Conservation (phyloP, 108 stramenopile species). For the Stephanodiscus minutulus region DNA sequence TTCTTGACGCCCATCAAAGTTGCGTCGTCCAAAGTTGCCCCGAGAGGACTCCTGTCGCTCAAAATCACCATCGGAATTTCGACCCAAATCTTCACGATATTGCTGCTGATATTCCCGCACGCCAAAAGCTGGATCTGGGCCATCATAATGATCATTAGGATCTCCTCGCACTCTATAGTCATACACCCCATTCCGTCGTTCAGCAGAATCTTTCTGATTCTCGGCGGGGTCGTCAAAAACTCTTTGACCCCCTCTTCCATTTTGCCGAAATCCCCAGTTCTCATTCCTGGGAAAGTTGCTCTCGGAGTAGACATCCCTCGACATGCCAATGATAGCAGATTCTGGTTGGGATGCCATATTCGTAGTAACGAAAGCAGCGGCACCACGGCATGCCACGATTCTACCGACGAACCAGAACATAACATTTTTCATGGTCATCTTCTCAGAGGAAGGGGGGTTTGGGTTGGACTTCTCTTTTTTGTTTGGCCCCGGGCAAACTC, state of each 20-base stretch:
- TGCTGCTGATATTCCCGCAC: conserved; percentile 1
- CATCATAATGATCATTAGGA: neutral
- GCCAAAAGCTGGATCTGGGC: neutral
- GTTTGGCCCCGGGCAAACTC: too few relatives aligned
- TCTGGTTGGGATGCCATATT: neutral
- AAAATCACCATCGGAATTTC: neutral
- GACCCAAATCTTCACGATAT: neutral
- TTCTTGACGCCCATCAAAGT: neutral
- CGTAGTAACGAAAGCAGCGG: neutral
- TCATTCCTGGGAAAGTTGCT: neutral
- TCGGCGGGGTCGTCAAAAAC: neutral
- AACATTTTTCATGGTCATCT: neutral
- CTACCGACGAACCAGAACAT: neutral
- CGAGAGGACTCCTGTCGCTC: neutral
- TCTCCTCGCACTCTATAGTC: neutral
- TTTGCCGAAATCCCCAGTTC: neutral
- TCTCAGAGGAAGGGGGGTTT: too few relatives aligned
- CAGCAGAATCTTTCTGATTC: neutral
- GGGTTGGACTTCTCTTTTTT: too few relatives aligned
- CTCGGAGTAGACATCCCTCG: neutral
- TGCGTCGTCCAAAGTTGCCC: neutral
- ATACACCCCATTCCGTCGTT: neutral
- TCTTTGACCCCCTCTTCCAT: neutral
- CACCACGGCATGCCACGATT: neutral
- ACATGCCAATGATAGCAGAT: neutral